These are phyloP conservation scores for Pouteria glomerata DNA, from an alignment of 148 eudicot species.

Conservation along the genomic window DNA sequence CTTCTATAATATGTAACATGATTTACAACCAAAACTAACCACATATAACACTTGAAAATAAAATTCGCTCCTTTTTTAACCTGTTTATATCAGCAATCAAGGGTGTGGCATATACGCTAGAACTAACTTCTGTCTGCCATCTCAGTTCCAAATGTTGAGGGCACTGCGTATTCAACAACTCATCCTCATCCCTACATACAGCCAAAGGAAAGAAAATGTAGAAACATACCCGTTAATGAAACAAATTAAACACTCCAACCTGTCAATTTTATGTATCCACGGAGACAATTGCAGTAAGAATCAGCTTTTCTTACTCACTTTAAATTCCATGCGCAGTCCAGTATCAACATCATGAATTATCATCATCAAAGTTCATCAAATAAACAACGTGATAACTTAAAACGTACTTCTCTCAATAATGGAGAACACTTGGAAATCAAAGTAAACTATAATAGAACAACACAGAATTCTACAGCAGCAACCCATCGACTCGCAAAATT, in stretches of 20 bases:
- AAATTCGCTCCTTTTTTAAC: constrained; percentile 23
- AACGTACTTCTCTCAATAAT: too few relatives aligned
- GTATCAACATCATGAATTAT: neutral
- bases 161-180: constrained; percentile 80
- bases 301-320: neutral
- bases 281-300: neutral
- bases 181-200: constrained; percentile 72
- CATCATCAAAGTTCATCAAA: neutral
- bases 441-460: neutral
- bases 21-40: too few relatives aligned
- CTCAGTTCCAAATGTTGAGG: constrained; percentile 88
- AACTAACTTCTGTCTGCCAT: constrained; percentile 98
- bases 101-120: constrained; percentile 91
- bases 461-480: neutral
- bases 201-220: constrained; percentile 3
- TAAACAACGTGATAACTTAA: too few relatives aligned
- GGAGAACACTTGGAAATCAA: neutral
- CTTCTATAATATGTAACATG: too few relatives aligned
- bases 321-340: too few relatives aligned
- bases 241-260: neutral
- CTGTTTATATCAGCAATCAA: constrained; percentile 96
- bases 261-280: neutral
- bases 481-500: neutral
- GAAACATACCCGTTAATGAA: neutral
- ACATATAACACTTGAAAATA: neutral